These are phyloP conservation scores for Gleditsia sinensis DNA, from an alignment of 306 rosid species.

Conservation along the genomic window DNA sequence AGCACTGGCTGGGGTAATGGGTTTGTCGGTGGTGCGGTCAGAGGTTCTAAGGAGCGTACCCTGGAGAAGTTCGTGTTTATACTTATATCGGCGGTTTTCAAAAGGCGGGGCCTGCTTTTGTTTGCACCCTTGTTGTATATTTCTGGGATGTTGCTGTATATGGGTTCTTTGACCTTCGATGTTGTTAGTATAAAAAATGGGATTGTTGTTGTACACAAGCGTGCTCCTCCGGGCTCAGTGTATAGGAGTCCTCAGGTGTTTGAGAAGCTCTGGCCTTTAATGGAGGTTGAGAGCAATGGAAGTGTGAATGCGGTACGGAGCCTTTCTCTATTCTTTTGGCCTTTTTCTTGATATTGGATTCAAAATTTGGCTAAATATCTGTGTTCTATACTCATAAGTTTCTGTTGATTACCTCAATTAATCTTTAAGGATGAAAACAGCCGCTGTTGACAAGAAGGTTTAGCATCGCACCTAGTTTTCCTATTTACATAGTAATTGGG, in stretches of 20 bases:
- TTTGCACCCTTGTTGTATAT: slow-evolving; percentile 89
- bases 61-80: slow-evolving; percentile 59
- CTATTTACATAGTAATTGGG: background rate
- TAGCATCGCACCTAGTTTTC: background rate
- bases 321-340: background rate
- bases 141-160: slow-evolving; percentile 82
- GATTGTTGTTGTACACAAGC: slow-evolving; percentile 65
- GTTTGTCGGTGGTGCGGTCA: background rate
- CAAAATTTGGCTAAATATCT: background rate
- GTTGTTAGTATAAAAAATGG: slow-evolving; percentile 58
- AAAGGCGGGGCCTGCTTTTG: slow-evolving; percentile 75
- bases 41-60: slow-evolving; percentile 48
- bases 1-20: slow-evolving; percentile 24
- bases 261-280: slow-evolving; percentile 75
- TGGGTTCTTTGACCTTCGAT: slow-evolving; percentile 85
- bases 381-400: background rate
- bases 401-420: background rate
- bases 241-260: slow-evolving; percentile 88
- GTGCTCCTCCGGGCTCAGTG: slow-evolving; percentile 70
- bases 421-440: background rate
- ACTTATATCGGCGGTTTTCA: slow-evolving; percentile 68
- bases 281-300: slow-evolving; percentile 57
- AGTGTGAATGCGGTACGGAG: slow-evolving; percentile 59
- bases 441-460: background rate
- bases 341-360: background rate